These are phyloP conservation scores for Craterostigma plantagineum DNA, from an alignment of 257 asterid species.

Conservation along the genomic window DNA sequence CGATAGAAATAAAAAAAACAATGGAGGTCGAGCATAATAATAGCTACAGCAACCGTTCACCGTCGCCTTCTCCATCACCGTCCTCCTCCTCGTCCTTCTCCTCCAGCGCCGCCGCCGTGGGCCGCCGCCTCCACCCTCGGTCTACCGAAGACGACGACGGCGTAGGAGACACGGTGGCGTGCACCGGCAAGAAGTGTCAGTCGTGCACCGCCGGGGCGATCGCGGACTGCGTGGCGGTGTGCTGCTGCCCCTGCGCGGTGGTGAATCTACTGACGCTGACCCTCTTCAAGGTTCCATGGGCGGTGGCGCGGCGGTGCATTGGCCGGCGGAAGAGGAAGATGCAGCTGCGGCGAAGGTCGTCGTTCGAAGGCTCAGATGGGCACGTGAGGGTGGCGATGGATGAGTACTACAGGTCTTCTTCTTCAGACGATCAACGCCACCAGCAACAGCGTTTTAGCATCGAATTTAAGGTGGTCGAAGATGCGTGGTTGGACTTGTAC, in stretches of 20 bases:
- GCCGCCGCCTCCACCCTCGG: constrained; percentile 11
- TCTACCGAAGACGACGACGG: constrained; percentile 19
- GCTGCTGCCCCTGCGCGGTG: constrained; percentile 91
- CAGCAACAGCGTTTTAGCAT: constrained; percentile 17
- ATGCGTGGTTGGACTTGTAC: constrained; percentile 57
- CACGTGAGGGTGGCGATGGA: constrained; percentile 11
- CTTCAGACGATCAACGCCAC: too few species aligned
- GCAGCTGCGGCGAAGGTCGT: constrained; percentile 15
- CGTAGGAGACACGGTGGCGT: constrained; percentile 25
- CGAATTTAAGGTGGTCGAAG: constrained; percentile 30
- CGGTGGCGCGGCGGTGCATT: constrained; percentile 48
- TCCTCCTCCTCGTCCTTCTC: background rate
- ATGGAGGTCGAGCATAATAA: too few species aligned
- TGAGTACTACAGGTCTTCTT: constrained; percentile 19
- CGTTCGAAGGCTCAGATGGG: constrained; percentile 11
- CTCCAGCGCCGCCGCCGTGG: constrained; percentile 9
- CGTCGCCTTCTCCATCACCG: constrained; percentile 18
- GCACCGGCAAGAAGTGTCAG: constrained; percentile 59
- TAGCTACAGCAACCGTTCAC: constrained; percentile 13
- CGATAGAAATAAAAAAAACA: too few species aligned
- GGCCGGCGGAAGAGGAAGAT: constrained; percentile 16
- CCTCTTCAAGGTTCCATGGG: constrained; percentile 62
- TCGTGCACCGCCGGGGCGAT: constrained; percentile 76
- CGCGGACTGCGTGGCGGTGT: constrained; percentile 90
- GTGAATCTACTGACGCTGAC: constrained; percentile 50